Percentiles rank a stretch among this genome's conserved stretches.
phyloP scores from a whole-genome alignment of 1,284 basidiomycete genomes.

The Sanguinoderma infundibulare region DNA sequence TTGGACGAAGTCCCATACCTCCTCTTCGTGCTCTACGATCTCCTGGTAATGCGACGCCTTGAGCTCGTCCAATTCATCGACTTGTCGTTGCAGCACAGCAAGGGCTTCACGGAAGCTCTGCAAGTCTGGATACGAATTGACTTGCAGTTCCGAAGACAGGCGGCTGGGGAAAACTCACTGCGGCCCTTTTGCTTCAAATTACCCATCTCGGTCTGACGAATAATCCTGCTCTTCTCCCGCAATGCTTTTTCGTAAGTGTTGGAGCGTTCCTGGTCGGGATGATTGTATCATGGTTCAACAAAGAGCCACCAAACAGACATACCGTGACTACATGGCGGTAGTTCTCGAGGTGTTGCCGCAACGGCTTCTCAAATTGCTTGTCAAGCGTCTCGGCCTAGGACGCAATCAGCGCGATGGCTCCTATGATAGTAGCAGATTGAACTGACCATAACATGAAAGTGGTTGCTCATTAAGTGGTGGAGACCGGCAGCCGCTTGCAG shows the following conservation, averaged over 20 bases:
- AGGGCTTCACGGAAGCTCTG: slow-evolving; percentile 88
- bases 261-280: slow-evolving; percentile 68
- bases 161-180: slow-evolving; percentile 54
- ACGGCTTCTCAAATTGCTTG: slow-evolving; percentile 88
- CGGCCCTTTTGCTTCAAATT: slow-evolving; percentile 87
- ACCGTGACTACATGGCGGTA: slow-evolving; percentile 80
- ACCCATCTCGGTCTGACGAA: slow-evolving; percentile 87
- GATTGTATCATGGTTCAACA: not conserved
- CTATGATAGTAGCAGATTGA: not conserved
- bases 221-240: slow-evolving; percentile 82
- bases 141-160: not conserved
- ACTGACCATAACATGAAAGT: slow-evolving; percentile 86
- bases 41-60: slow-evolving; percentile 85
- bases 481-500: slow-evolving; percentile 87
- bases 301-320: slow-evolving; percentile 33
- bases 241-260: slow-evolving; percentile 79
- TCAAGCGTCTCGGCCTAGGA: slow-evolving; percentile 82
- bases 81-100: slow-evolving; percentile 83
- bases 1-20: slow-evolving; percentile 91
- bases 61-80: slow-evolving; percentile 84
- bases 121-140: slow-evolving; percentile 58
- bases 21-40: slow-evolving; percentile 91
- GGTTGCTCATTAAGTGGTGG: slow-evolving; percentile 91
- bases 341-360: slow-evolving; percentile 82
- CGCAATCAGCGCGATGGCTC: not conserved